Evolutionary conservation across 2,329 filamentous ascomycete species (phyloP).

Genomic region (Ceratocystis diversiconidia): DNA sequence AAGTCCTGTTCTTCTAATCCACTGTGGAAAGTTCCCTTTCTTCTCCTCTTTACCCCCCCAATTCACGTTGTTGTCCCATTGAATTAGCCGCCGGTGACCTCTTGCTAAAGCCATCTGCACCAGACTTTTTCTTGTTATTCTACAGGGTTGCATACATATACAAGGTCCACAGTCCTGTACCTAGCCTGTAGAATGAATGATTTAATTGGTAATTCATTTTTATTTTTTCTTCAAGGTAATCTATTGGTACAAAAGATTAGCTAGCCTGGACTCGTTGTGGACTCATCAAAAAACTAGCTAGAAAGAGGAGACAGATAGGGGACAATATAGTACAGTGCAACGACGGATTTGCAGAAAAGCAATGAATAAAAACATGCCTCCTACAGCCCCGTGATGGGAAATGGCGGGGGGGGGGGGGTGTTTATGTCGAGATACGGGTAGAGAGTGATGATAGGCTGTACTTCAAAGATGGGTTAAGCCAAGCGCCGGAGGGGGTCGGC

Average conservation of each 20-base stretch:
- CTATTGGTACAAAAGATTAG: slow-evolving; percentile 13
- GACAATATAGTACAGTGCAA: slow-evolving; percentile 8
- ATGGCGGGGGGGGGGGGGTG: background rate
- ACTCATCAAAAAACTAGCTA: background rate
- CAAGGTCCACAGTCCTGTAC: background rate
- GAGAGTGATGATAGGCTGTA: too few species aligned
- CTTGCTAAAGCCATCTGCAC: slow-evolving; percentile 8
- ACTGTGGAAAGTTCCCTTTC: too few species aligned
- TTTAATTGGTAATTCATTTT: background rate
- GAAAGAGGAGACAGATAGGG: background rate
- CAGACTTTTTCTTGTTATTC: background rate
- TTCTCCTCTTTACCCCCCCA: background rate
- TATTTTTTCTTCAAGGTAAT: background rate
- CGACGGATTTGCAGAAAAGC: background rate
- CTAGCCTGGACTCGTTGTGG: background rate
- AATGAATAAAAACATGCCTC: background rate
- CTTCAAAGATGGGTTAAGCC: too few species aligned
- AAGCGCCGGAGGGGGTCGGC: too few species aligned
- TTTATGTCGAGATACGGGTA: too few species aligned
- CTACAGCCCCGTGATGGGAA: background rate
- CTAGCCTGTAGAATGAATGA: too few species aligned
- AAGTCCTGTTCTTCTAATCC: too few species aligned
- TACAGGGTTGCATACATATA: background rate
- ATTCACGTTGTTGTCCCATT: background rate
- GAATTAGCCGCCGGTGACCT: slow-evolving; percentile 14